Conservation (phyloP, 805 yeast species). For the Metschnikowia lunata region DNA sequence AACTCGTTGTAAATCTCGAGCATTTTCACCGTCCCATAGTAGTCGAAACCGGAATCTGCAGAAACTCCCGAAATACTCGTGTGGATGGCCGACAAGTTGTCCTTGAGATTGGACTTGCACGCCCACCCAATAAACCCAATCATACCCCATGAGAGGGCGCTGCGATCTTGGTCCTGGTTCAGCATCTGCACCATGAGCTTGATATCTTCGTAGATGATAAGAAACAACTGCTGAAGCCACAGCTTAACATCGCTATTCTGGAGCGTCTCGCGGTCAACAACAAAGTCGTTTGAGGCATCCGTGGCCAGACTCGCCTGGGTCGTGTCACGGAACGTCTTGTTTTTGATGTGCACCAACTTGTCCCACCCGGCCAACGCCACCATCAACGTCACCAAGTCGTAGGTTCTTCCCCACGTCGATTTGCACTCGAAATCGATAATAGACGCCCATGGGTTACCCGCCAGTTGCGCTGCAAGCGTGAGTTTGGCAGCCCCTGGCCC, state of each 20-base stretch:
- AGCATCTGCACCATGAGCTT: conserved; percentile 24
- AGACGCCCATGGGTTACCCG: conserved; percentile 24
- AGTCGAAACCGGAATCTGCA: conserved; percentile 55
- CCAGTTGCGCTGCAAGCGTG: conserved; percentile 29
- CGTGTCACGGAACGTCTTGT: conserved; percentile 51
- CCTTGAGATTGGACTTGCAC: conserved; percentile 35
- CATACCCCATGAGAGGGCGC: conserved; percentile 72
- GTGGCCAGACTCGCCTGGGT: neutral
- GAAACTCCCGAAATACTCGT: conserved; percentile 49
- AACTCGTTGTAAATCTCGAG: conserved; percentile 45
- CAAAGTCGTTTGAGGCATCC: conserved; percentile 6
- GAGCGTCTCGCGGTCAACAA: conserved; percentile 17
- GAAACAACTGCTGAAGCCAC: conserved; percentile 74
- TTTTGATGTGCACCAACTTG: conserved; percentile 57
- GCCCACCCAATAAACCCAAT: conserved; percentile 47
- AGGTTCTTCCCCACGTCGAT: conserved; percentile 45
- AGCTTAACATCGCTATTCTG: conserved; percentile 51
- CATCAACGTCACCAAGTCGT: conserved; percentile 66
- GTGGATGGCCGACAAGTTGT: conserved; percentile 33
- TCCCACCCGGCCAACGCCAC: conserved; percentile 81
- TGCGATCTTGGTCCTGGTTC: conserved; percentile 35
- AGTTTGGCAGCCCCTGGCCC: conserved; percentile 27
- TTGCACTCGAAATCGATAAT: conserved; percentile 30
- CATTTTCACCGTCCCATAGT: conserved; percentile 50
- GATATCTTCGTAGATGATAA: conserved; percentile 63